Base-by-base conservation (phyloP, 2,329 filamentous ascomycete genomes). In the Lasiodiplodia gonubiensis region DNA sequence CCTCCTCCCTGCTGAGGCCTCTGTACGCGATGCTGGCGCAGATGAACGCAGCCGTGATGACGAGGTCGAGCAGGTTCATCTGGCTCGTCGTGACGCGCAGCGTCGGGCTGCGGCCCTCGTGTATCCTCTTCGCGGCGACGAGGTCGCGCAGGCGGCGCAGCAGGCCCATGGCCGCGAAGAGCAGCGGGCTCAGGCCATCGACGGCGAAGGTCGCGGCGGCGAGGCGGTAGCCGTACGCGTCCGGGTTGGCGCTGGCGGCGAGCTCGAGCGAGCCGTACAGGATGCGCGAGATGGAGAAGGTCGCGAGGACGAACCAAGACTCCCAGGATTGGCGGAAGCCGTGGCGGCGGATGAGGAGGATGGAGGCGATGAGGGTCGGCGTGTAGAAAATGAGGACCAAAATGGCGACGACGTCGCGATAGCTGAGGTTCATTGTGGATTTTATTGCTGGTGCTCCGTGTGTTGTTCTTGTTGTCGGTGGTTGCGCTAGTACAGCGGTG, bases 181-280 rank as follows among this genome's bases (percentile, higher is more conserved):
- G 61, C 30, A 53, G 61, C 4, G 61, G 61, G 21, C 33, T 42
- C 2, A 64, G 33, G 21, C 30, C 61, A 49, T 64, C 61, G 61
- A 42, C 33, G 61, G 61, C 61, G 23, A 64, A 16, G 21, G 61
- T 64, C 1, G 61, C 61, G 49, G 61, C 61, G 14, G 61, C 60
- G 48, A 53, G 7, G 59, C 46, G 59, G 14, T 51, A 33, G 39
- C 37, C 57, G 37, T 14, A 11, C 2, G 11, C 5, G 57, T 21
- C 12, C 4, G 37, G 39, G 39, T 48, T 39, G 12, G 57, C 25
- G 37, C 3, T 8, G n/a, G 39, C 12, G 18, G 46, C 46, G 5
- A 64, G 60, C 4, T 23, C 3, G 27, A 64, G 60, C 16, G 46
- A 8, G 18, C 27, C 60, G 12, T 25, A 51, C 18, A 21, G 18